Conservation (phyloP, 768 basidiomycete species). For the Lentinula lateritia region DNA sequence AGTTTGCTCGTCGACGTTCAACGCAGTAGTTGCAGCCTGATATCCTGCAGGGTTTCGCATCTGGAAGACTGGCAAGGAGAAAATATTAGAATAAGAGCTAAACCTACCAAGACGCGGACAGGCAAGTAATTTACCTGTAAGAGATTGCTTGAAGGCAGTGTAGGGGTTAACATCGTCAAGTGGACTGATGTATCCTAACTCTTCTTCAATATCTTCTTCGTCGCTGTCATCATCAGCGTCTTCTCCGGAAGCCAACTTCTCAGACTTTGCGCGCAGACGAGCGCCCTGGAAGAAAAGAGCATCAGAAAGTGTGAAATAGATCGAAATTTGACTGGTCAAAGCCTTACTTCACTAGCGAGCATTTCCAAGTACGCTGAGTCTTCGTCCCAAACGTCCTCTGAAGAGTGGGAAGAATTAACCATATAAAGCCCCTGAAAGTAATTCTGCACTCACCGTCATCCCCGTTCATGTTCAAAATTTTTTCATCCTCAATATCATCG, state of each 20-base stretch:
- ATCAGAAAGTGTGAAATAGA: background rate
- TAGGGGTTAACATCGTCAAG: conserved; percentile 80
- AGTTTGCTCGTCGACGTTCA: conserved; percentile 73
- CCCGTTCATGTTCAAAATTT: conserved; percentile 56
- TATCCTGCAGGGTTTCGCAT: conserved; percentile 63
- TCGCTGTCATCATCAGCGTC: conserved; percentile 48
- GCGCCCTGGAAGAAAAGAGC: conserved; percentile 44
- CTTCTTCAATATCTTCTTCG: conserved; percentile 67
- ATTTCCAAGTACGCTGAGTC: conserved; percentile 85
- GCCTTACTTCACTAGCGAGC: conserved; percentile 71
- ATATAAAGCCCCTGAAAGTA: background rate
- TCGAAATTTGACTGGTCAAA: background rate
- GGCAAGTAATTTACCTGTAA: conserved; percentile 52
- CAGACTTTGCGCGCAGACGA: conserved; percentile 61
- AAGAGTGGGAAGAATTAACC: background rate
- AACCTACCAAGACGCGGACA: background rate
- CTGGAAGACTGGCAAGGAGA: conserved; percentile 55
- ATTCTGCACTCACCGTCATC: conserved; percentile 45
- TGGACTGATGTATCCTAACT: conserved; percentile 81
- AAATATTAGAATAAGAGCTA: conserved; percentile 3
- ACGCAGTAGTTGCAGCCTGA: conserved; percentile 65
- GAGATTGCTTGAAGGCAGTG: conserved; percentile 67
- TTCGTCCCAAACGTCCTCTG: conserved; percentile 88
- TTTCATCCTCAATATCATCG: conserved; percentile 49
- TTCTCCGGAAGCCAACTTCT: conserved; percentile 29